Evolutionary conservation across 768 basidiomycete genomes (phyloP).

Genomic region (Cyathus striatus): DNA sequence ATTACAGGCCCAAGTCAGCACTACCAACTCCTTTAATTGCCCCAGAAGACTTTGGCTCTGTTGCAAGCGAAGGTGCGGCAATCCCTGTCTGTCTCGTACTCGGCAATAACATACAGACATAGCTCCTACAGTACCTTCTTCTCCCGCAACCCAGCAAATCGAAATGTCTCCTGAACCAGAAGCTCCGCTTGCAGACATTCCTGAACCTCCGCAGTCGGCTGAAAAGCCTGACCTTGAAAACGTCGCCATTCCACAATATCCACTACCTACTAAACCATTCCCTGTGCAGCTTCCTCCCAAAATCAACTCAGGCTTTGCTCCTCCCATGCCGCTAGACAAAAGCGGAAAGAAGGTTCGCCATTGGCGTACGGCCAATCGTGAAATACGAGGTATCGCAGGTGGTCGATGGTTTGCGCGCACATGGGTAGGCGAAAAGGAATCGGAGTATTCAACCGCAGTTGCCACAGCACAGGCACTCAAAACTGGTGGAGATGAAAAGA

Average conservation of each 20-base stretch:
- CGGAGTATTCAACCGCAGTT: constrained; percentile 45
- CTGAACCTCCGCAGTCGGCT: constrained; percentile 18
- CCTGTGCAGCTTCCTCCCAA: constrained; percentile 76
- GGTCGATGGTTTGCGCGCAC: constrained; percentile 75
- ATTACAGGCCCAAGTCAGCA: background rate
- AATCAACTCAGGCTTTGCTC: constrained; percentile 70
- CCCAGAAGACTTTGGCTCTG: constrained; percentile 41
- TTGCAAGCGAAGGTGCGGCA: constrained; percentile 57
- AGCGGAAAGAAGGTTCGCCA: constrained; percentile 55
- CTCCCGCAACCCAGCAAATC: constrained; percentile 50
- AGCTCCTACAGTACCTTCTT: constrained; percentile 69
- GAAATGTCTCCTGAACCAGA: constrained; percentile 52
- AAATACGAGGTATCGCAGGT: constrained; percentile 78
- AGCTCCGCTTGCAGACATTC: constrained; percentile 25
- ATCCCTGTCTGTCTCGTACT: background rate
- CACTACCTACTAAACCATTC: constrained; percentile 79
- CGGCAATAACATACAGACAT: constrained; percentile 34
- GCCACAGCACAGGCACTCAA: constrained; percentile 21
- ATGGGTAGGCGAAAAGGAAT: constrained; percentile 87
- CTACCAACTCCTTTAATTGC: background rate
- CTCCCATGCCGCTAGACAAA: constrained; percentile 62
- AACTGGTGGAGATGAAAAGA: constrained; percentile 26
- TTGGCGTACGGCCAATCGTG: constrained; percentile 72
- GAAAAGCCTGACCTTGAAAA: constrained; percentile 52
- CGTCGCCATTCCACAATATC: constrained; percentile 65